Evolutionary conservation across 169 alveolate genomes (phyloP).

Genomic region (Blepharisma undulans): DNA sequence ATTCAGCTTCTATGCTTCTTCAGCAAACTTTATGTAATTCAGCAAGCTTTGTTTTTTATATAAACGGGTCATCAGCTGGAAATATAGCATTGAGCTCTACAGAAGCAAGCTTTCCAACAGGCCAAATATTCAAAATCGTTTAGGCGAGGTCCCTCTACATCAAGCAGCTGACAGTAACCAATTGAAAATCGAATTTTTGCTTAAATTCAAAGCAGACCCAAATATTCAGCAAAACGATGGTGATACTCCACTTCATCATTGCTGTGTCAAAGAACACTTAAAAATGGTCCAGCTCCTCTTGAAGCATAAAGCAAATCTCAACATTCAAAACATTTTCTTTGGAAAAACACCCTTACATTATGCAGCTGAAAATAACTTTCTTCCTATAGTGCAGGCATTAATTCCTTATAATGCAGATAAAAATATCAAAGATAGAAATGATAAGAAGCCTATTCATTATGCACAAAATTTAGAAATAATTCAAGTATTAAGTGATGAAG

Average conservation of each 20-base stretch:
- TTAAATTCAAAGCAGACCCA: conserved; percentile 19
- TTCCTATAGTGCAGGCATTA: background rate
- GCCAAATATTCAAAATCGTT: background rate
- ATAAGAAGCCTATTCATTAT: background rate
- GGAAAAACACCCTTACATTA: conserved; percentile 42
- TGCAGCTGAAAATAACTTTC: conserved; percentile 18
- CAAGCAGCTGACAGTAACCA: conserved; percentile 36
- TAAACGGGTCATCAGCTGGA: too few species aligned
- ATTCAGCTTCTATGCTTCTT: too few species aligned
- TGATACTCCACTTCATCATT: conserved; percentile 48
- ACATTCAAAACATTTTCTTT: background rate
- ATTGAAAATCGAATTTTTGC: background rate
- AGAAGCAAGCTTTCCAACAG: too few species aligned
- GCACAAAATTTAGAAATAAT: background rate
- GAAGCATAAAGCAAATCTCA: conserved; percentile 47
- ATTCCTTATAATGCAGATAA: background rate
- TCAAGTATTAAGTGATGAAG: background rate
- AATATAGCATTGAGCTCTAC: too few species aligned
- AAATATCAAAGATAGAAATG: background rate
- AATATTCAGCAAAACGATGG: conserved; percentile 47
- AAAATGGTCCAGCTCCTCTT: conserved; percentile 31
- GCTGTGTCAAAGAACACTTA: conserved; percentile 48
- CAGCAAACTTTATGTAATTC: too few species aligned
- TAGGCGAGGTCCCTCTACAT: conserved; percentile 40
- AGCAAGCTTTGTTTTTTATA: too few species aligned